Evolutionary conservation across 1,284 basidiomycete species (phyloP).

Genomic region (Papiliotrema fonsecae): DNA sequence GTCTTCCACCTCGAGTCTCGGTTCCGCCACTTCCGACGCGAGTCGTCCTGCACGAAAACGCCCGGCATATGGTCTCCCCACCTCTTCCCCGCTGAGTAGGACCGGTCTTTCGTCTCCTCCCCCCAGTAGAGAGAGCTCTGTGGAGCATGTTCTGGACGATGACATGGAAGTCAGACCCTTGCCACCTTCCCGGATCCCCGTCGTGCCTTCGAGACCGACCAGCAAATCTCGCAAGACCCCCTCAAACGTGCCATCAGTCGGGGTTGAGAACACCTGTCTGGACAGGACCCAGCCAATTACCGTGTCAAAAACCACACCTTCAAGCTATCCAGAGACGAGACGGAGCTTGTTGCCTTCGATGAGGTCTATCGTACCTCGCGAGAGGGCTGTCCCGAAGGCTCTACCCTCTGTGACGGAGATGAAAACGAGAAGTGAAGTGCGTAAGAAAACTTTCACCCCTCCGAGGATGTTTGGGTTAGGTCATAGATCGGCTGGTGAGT

Average conservation of each 20-base stretch:
- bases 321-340: background rate
- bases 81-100: constrained; percentile 8
- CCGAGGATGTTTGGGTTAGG: background rate
- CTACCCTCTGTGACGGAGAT: background rate
- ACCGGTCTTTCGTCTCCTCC: constrained; percentile 15
- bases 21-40: constrained; percentile 4
- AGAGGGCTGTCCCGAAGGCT: background rate
- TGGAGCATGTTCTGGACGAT: background rate
- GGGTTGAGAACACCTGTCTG: background rate
- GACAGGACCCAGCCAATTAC: background rate
- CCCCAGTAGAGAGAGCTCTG: constrained; percentile 10
- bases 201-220: background rate
- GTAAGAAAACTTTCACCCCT: background rate
- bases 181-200: background rate
- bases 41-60: constrained; percentile 14
- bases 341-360: background rate
- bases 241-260: background rate
- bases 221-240: constrained; percentile 6
- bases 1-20: constrained; percentile 11
- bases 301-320: background rate
- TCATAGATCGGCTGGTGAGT: too few relatives aligned
- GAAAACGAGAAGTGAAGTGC: background rate
- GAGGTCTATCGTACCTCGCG: background rate
- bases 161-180: background rate
- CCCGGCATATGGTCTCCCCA: background rate